Percentiles rank a stretch among this genome's conserved stretches.
These are phyloP conservation scores for Microdochium trichocladiopsis DNA, from an alignment of 2,329 filamentous ascomycete species.

Conservation along the genomic window DNA sequence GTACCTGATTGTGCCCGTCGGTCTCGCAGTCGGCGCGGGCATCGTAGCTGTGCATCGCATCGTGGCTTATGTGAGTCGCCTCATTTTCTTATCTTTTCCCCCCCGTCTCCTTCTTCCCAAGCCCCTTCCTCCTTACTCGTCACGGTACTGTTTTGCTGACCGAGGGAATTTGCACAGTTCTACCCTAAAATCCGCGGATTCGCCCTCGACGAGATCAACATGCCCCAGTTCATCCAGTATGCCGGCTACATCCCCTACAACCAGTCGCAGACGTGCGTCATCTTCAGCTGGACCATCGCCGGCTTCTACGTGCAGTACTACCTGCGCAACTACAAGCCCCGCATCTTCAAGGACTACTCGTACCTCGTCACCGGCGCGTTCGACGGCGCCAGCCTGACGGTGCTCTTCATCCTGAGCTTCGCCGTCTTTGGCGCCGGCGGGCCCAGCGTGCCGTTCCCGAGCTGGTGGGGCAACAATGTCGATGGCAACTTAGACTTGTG, in stretches of 20 bases:
- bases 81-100: background rate
- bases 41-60: slow-evolving; percentile 36
- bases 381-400: slow-evolving; percentile 40
- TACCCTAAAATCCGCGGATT: slow-evolving; percentile 36
- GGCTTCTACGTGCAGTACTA: slow-evolving; percentile 45
- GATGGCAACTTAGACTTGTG: slow-evolving; percentile 41
- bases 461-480: slow-evolving; percentile 48
- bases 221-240: slow-evolving; percentile 47
- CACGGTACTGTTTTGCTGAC: no score
- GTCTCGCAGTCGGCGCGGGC: slow-evolving; percentile 38
- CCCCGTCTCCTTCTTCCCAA: background rate
- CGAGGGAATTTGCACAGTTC: slow-evolving; percentile 29
- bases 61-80: slow-evolving; percentile 26
- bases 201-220: slow-evolving; percentile 35
- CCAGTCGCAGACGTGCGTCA: slow-evolving; percentile 45
- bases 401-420: slow-evolving; percentile 46
- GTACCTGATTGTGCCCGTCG: slow-evolving; percentile 42
- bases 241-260: slow-evolving; percentile 49
- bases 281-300: slow-evolving; percentile 34
- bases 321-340: slow-evolving; percentile 42
- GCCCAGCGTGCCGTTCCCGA: slow-evolving; percentile 33
- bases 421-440: slow-evolving; percentile 47
- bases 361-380: slow-evolving; percentile 46
- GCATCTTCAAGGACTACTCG: slow-evolving; percentile 45
- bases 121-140: background rate